A percentile compares a stretch with the other conserved stretches of the same genome.
phyloP scores from a whole-genome alignment of 2,329 filamentous ascomycete species.

The Lachnellula subtilissima region DNA sequence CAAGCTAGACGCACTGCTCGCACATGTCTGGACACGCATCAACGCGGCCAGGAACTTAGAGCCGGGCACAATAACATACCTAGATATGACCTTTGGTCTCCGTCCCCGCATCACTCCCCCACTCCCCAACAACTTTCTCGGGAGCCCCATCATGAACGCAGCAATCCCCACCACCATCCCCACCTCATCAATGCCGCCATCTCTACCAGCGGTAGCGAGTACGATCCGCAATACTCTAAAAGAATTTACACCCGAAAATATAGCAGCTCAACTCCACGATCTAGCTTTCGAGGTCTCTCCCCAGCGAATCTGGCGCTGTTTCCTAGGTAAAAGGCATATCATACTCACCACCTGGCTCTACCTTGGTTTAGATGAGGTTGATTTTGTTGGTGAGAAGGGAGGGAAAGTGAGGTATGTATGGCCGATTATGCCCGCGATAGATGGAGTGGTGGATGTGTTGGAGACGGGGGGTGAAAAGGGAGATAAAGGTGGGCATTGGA shows the following conservation, averaged over 20 bases:
- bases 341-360: conserved; percentile 43
- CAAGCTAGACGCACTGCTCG: conserved; percentile 42
- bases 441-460: conserved; percentile 40
- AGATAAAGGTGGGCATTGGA: conserved; percentile 17
- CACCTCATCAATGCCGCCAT: conserved; percentile 6
- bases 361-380: conserved; percentile 36
- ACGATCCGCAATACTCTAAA: conserved; percentile 34
- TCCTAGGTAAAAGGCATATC: conserved; percentile 38
- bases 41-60: conserved; percentile 36
- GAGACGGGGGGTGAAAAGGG: conserved; percentile 26
- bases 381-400: conserved; percentile 32
- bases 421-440: conserved; percentile 38
- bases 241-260: conserved; percentile 34
- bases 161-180: conserved; percentile 27
- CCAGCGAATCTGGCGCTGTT: conserved; percentile 45
- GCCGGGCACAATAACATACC: conserved; percentile 26
- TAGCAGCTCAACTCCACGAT: conserved; percentile 40
- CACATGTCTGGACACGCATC: conserved; percentile 43
- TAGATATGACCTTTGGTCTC: conserved; percentile 39
- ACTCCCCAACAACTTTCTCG: conserved; percentile 38
- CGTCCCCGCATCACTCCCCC: conserved; percentile 37
- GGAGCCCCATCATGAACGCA: conserved; percentile 40
- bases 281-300: conserved; percentile 40
- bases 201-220: conserved; percentile 19
- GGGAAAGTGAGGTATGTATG: conserved; percentile 36